These are phyloP conservation scores for Fusarium torreyae DNA, from an alignment of 2,329 filamentous ascomycete genomes.

Conservation along the genomic window DNA sequence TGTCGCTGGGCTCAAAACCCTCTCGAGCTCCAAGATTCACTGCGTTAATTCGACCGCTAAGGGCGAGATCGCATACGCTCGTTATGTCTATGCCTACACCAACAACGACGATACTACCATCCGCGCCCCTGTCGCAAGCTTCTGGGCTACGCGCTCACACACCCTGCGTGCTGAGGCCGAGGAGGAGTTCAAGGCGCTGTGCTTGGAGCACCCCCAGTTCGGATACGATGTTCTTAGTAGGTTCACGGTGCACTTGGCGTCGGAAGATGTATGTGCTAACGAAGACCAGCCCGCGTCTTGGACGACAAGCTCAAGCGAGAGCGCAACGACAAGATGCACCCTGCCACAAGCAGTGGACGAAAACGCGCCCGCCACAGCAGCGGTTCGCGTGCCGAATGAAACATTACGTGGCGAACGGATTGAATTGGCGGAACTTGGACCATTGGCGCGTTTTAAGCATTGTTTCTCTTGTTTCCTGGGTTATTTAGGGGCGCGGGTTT, in stretches of 20 bases:
- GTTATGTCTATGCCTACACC: slow-evolving; percentile 63
- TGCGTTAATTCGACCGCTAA: slow-evolving; percentile 88
- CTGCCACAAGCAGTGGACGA: slow-evolving; percentile 64
- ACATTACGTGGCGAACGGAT: background rate
- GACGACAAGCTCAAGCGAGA: slow-evolving; percentile 78
- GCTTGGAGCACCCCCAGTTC: slow-evolving; percentile 91
- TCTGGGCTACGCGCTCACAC: slow-evolving; percentile 63
- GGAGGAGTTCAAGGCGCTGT: slow-evolving; percentile 86
- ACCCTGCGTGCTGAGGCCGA: slow-evolving; percentile 89
- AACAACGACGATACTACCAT: slow-evolving; percentile 40
- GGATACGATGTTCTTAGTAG: slow-evolving; percentile 91
- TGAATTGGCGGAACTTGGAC: background rate
- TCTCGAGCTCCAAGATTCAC: slow-evolving; percentile 92
- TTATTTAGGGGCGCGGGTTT: slow-evolving; percentile 3
- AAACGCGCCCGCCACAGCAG: slow-evolving; percentile 71
- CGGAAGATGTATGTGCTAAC: slow-evolving; percentile 14
- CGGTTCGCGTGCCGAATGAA: slow-evolving; percentile 44
- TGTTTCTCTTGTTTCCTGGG: slow-evolving; percentile 26
- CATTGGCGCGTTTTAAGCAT: background rate
- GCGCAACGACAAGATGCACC: slow-evolving; percentile 72
- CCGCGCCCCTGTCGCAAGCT: slow-evolving; percentile 46
- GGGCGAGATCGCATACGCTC: slow-evolving; percentile 92
- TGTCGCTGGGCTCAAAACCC: slow-evolving; percentile 76
- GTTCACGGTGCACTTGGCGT: slow-evolving; percentile 42
- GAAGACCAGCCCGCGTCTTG: slow-evolving; percentile 69